Evolutionary conservation across 768 basidiomycete genomes (phyloP), one percentile per base, ranked within the genome.

Genomic region (Pleurotus djamor): DNA sequence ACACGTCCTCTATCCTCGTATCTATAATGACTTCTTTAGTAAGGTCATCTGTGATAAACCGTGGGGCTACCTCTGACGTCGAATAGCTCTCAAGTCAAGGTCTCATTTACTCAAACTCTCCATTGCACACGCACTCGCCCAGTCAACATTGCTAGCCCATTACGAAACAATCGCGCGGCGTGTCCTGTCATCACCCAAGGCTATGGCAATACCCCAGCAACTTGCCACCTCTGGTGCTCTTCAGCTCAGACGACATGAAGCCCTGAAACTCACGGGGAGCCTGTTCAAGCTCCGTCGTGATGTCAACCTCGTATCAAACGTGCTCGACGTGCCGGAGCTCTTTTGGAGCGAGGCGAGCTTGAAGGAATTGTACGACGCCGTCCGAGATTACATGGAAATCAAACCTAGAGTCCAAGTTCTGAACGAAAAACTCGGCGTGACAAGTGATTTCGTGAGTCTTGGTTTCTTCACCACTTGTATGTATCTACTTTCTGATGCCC

Each of bases 1-100:
- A 3, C 74, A 86, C 57, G 93, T 95, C 8, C 80, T 84, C 0
- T 94, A 89, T 65, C 96, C 95, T 13, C 84, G 95, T 48, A 95
- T 98, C 63, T 97, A 92, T 75, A 96, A 98, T 62, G 95, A 96
- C 71, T 92, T 96, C 74, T 96, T 96, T 75, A 95, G 94, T 95
- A 67, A 64, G 89, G 41, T 7, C 34, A 52, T 5, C 62, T 7
- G 37, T 34, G 33, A 5, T 28, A 43, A 35, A 7, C 7, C 32
- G 9, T 28, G 37, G 21, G 49, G 10, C 44, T 63, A 16, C 47
- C 61, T 38, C 63, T 32, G 51, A 37, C 17, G 12, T 44, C 50
- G 51, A 48, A 32, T 63, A 96, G 94, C 96, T 3, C 88, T 97
- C 68, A 96, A 95, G 76, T 91, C 92, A 0, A 89, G 87, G 28